Evolutionary conservation across 2,329 filamentous ascomycete genomes (phyloP), one percentile per base, ranked within the genome.

Genomic region (Cladorrhinum sp.): DNA sequence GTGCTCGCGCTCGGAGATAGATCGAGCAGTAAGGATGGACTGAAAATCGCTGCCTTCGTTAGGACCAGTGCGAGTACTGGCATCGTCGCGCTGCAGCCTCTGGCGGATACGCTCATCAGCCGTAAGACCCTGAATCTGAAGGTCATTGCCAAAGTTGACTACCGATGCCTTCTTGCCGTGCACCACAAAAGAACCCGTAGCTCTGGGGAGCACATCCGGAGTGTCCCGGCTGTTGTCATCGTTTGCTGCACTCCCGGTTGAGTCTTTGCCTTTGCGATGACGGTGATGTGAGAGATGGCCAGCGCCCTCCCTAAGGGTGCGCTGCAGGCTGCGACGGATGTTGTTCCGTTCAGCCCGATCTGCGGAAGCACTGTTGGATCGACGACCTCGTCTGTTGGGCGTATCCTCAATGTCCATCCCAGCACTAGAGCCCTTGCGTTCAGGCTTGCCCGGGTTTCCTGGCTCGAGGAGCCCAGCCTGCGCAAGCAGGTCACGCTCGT

Each of bases 161-260:
- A 99, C 91, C 1, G 92, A 96, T 2, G 95, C 95, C 75, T 99
- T 98, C 79, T 98, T 99, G 62, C 95, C 93, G 70, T 99, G 95
- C 3, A 99, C 88, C 3, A 95, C 96, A 73, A 99, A 99, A 68
- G 91, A 96, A 4, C 92, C 92, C 12, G 90, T 86, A 12, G 89
- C 89, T 52, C 95, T 86, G 6, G 89, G 81, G 12, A 99, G 80
- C 10, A 89, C 86, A 66, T 91, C 89, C 38, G 70, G 62, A 71
- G 89, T 27, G 66, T 77, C 66, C 16, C 62, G 64, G 32, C 50
- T 61, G 3, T 59, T 62, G 18, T 85, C 84, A 32, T 85, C 83
- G 49, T 65, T 48, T 20, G 80, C 76, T 16, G 79, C 79, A 45
- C 84, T 88, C 2, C 85, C 85, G 2, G 81, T 77, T 3, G 87